phyloP scores from a whole-genome alignment of 164 flowering plant species.

The Piper longum region DNA sequence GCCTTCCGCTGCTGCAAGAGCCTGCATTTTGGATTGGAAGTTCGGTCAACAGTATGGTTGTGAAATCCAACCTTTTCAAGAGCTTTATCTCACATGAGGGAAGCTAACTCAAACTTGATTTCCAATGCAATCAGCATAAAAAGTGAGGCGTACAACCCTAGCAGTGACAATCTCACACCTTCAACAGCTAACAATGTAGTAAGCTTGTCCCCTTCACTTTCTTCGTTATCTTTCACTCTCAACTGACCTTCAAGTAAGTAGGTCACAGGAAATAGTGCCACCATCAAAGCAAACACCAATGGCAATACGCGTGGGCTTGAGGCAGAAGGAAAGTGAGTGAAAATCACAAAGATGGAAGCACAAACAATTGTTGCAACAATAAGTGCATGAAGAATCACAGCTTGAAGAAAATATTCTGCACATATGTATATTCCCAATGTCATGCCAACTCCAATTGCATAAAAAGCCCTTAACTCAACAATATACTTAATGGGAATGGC shows the following conservation, averaged over 20 bases:
- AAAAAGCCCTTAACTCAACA: conserved; percentile 68
- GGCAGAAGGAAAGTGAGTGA: conserved; percentile 91
- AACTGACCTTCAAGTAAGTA: conserved; percentile 88
- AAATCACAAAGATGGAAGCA: conserved; percentile 76
- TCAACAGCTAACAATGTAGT: conserved; percentile 72
- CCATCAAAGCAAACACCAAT: conserved; percentile 88
- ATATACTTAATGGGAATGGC: conserved; percentile 80
- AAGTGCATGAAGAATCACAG: conserved; percentile 57
- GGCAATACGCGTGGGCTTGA: conserved; percentile 84
- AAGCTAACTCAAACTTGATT: conserved; percentile 84
- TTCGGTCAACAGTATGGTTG: conserved; percentile 32
- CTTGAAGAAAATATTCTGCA: conserved; percentile 80
- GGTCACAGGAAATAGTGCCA: conserved; percentile 94
- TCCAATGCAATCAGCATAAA: conserved; percentile 91
- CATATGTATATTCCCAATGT: conserved; percentile 83
- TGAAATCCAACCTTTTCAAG: conserved; percentile 37
- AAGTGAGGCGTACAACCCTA: conserved; percentile 87
- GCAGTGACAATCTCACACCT: conserved; percentile 91
- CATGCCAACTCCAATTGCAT: conserved; percentile 72
- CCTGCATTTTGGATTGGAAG: conserved; percentile 57
- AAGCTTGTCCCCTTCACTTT: conserved; percentile 42
- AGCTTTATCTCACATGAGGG: conserved; percentile 63
- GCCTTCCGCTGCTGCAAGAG: conserved; percentile 77
- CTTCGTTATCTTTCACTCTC: conserved; percentile 38
- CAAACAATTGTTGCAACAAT: conserved; percentile 69